Evolutionary conservation across 441 rosid species (phyloP), one percentile per base, ranked within the genome.

Genomic region (Metrosideros polymorpha): DNA sequence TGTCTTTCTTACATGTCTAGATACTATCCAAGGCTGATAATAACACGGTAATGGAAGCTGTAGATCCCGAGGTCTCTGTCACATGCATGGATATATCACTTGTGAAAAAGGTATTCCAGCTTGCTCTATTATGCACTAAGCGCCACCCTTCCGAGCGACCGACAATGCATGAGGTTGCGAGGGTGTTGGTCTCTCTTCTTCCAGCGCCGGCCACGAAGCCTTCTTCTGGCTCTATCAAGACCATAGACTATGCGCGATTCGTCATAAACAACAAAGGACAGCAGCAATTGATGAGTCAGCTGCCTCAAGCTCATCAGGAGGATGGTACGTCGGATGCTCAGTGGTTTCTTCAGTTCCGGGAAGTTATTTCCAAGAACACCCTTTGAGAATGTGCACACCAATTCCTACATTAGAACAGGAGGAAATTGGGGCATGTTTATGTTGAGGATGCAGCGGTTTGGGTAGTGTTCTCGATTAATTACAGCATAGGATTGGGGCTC

Each of bases 11-110:
- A 35, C n/a, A 30, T 82, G 52, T 45, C 39, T 14, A 96, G 99
- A 93, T 96, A 85, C 86, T 95, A 86, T 91, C 94, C 55, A 83
- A 87, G 55, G 86, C 57, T 12, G 83, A 75, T 17, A 56, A 92
- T 52, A 91, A 97, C 79, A 95, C 98, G 2, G 95, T 96, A 47
- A 97, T 95, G 99, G 99, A 96, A 47, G 95, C 96, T 50, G 96
- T 95, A 63, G 99, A 96, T 82, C 93, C 93, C 4, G 99, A 96
- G 89, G 98, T 97, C 25, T 92, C 97, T 0, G 94, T 96, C 5
- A 96, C 99, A 7, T 96, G 99, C 87, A 51, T 95, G 87, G 94
- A 97, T 86, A 49, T 91, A 82, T 71, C 89, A 22, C 94, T 91
- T 55, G 94, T 96, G 52, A 93, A 88, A 88, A 97, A 96, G 92